Evolutionary conservation across 306 rosid species (phyloP), one percentile per base, ranked within the genome.

Genomic region (Gillenia trifoliata): DNA sequence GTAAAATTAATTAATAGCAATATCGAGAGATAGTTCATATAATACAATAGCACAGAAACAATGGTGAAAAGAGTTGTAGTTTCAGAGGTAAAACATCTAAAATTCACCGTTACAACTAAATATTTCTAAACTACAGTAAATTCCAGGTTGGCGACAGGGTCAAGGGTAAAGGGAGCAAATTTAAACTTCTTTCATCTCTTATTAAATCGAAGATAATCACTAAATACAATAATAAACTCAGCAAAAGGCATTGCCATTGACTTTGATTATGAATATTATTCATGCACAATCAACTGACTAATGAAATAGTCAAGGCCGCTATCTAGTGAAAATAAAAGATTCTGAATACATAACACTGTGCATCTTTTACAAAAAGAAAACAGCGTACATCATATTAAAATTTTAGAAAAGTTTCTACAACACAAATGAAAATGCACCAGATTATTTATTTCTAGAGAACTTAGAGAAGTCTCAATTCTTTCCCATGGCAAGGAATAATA

Each of bases 121-220:
- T 45, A 56, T 45, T 49, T 60, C 65, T 49, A n/a, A 61, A 70
- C 45, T 52, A 63, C 36, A 70, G 54, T 66, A 30, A 45, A 56
- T 69, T 66, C 52, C 19, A 70, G 61, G 23, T 59, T 75, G 64
- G 28, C 31, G 73, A 64, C 80, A 75, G 45, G 66, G 26, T 49
- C 47, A 59, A 59, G 40, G 13, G 30, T 13, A 66, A 59, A 40
- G 49, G 77, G 59, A 43, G 66, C 62, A 36, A 75, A 66, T 26
- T 66, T 68, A 41, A 71, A 34, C 75, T 34, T 71, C 55, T 34
- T 33, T 55, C 12, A 56, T 55, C 52, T 33, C 34, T 70, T 54
- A 13, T 71, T 56, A 34, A 55, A 22, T 55, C 50, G 25, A 57
- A 23, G 28, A 38, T 20, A 38, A 57, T 38, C 30, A 47, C 28